Evolutionary conservation across 768 basidiomycete species (phyloP).

Genomic region (Cystobasidiopsis lactophilus): DNA sequence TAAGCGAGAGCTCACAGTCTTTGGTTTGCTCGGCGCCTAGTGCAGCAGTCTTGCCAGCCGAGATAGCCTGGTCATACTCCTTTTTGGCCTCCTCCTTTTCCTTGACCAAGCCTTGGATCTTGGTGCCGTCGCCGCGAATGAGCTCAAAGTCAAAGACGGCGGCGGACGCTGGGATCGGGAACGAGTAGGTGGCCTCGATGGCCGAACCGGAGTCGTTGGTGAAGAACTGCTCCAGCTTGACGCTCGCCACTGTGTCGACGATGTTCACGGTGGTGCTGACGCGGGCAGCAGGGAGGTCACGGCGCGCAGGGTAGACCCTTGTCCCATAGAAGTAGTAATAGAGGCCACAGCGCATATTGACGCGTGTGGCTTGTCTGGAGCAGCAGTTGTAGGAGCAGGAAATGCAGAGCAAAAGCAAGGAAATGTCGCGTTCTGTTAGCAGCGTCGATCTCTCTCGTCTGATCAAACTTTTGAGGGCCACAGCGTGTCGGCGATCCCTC

Average conservation of each 20-base stretch:
- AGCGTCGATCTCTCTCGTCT: too few relatives aligned
- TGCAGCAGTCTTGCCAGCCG: slow-evolving; percentile 29
- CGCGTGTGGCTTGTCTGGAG: too few relatives aligned
- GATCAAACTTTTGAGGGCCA: too few relatives aligned
- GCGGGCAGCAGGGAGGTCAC: too few relatives aligned
- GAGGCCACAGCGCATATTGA: too few relatives aligned
- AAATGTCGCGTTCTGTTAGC: too few relatives aligned
- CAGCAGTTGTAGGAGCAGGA: too few relatives aligned
- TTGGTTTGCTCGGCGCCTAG: slow-evolving; percentile 27
- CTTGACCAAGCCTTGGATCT: slow-evolving; percentile 31
- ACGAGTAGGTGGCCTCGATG: slow-evolving; percentile 30
- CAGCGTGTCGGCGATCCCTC: too few relatives aligned
- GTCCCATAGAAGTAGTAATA: too few relatives aligned
- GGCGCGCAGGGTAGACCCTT: too few relatives aligned
- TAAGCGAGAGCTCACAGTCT: slow-evolving; percentile 2
- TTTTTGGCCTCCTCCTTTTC: slow-evolving; percentile 31
- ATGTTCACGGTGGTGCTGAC: too few relatives aligned
- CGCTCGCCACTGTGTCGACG: slow-evolving; percentile 4
- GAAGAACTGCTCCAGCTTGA: slow-evolving; percentile 1
- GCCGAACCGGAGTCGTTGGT: not conserved
- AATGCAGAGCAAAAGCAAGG: too few relatives aligned
- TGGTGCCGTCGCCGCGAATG: slow-evolving; percentile 29
- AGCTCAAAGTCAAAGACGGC: slow-evolving; percentile 38
- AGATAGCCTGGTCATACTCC: slow-evolving; percentile 29
- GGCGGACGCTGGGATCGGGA: slow-evolving; percentile 37